phyloP scores from a whole-genome alignment of 2,329 filamentous ascomycete species.

The Pseudogymnoascus verrucosus region DNA sequence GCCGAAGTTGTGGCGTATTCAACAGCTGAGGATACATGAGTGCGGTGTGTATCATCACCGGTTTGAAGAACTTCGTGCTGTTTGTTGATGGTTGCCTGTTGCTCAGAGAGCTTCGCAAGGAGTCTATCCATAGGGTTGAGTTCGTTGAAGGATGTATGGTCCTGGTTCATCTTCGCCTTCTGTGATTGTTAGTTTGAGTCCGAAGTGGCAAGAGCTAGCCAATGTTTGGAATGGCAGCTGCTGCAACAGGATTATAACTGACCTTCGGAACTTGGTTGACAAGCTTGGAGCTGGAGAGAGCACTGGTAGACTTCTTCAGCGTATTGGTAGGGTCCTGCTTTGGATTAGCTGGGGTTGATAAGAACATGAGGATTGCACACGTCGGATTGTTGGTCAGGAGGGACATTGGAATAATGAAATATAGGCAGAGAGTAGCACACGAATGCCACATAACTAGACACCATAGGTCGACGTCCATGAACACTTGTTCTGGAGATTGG shows the following conservation, averaged over 20 bases:
- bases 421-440: neutral
- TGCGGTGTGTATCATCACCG: constrained; percentile 23
- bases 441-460: neutral
- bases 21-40: constrained; percentile 21
- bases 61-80: constrained; percentile 47
- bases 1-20: constrained; percentile 41
- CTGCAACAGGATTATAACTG: constrained; percentile 13
- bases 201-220: neutral
- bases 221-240: neutral
- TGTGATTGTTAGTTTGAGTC: constrained; percentile 27
- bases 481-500: neutral
- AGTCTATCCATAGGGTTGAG: constrained; percentile 61
- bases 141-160: constrained; percentile 31
- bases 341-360: constrained; percentile 19
- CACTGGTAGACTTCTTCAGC: constrained; percentile 32
- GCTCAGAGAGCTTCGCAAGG: constrained; percentile 65
- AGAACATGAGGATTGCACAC: neutral
- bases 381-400: neutral
- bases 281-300: constrained; percentile 46
- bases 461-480: neutral
- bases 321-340: constrained; percentile 7
- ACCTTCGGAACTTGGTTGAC: constrained; percentile 50
- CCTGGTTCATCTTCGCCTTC: constrained; percentile 43
- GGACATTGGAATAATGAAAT: neutral
- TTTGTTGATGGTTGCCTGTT: constrained; percentile 51